Conservation (phyloP, 805 yeast genomes). For the Ogataea kodamae region DNA sequence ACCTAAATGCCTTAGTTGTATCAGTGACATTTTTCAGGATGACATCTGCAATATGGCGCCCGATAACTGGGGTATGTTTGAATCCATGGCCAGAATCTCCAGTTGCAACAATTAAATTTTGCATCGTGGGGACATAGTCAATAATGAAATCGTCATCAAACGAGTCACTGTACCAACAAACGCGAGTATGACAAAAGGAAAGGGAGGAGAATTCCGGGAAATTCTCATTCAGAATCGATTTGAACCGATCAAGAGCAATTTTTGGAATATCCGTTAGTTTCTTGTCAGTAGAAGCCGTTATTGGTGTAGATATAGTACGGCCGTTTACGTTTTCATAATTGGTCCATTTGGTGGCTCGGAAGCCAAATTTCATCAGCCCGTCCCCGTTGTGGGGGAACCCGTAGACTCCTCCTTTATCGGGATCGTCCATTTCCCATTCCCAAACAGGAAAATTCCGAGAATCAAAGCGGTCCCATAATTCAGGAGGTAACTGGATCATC, state of each 20-base stretch:
- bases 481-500: constrained; percentile 34
- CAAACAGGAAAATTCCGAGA: constrained; percentile 33
- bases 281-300: constrained; percentile 21
- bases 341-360: constrained; percentile 35
- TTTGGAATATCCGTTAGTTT: constrained; percentile 24
- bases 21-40: constrained; percentile 32
- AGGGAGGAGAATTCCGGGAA: constrained; percentile 31
- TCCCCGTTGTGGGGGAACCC: constrained; percentile 35
- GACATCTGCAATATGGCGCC: constrained; percentile 31
- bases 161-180: constrained; percentile 35
- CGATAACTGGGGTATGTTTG: constrained; percentile 34
- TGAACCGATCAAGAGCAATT: constrained; percentile 27
- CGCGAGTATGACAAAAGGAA: constrained; percentile 24
- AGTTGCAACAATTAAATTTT: constrained; percentile 31
- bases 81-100: constrained; percentile 38
- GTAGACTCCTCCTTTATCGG: constrained; percentile 32
- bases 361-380: constrained; percentile 36
- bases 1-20: constrained; percentile 31
- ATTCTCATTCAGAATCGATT: constrained; percentile 24
- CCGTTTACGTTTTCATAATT: constrained; percentile 29
- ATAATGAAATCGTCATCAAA: constrained; percentile 32
- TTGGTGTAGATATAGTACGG: constrained; percentile 30
- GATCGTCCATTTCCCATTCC: constrained; percentile 35
- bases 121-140: constrained; percentile 33
- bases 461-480: constrained; percentile 33